Evolutionary conservation across 2,329 filamentous ascomycete genomes (phyloP), one percentile per base, ranked within the genome.

Genomic region (Ceratocystis diversiconidia): DNA sequence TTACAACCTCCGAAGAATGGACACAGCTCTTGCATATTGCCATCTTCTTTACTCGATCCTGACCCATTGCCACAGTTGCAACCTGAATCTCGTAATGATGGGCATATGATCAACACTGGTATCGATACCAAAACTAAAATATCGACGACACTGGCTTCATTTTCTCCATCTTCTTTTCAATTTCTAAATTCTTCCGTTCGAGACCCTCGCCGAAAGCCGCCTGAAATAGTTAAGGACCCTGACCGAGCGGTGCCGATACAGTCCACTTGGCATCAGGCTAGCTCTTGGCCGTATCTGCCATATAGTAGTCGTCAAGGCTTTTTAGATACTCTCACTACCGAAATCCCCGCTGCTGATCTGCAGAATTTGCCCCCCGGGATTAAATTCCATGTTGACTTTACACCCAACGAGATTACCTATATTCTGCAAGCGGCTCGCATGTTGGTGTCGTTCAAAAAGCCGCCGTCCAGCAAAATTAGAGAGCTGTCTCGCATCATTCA

Each of bases 361-460:
- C 55, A 46, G n/a, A 46, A 28, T 5, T 7, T 66, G 32, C 44
- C 62, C 22, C 17, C 36, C 25, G 17, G 19, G 25, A 19, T 50
- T 17, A 41, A 61, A 41, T 66, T 63, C 52, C 80, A 82, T 67
- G 77, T 79, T 5, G 80, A 81, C 69, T 80, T 82, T 52, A 72
- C 73, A 0, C 55, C 67, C 0, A 71, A 74, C 0, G 79, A 82
- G 66, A 69, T 77, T 7, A 64, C 71, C 12, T 71, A 17, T 59
- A 69, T 61, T 62, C 61, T 65, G 7, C 66, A 63, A 7, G 63
- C 67, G 10, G 66, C 70, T 1, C 64, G 68, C 36, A 63, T 44
- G 6, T 55, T 62, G 15, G 50, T 64, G 3, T 41, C 52, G 17
- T 64, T 66, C 12, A 61, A 66, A 41, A 68, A 66, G 7, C 55